A percentile compares a stretch with the other conserved stretches of the same genome.
These are phyloP conservation scores for Meripilus lineatus DNA, from an alignment of 1,284 basidiomycete species.

Conservation along the genomic window DNA sequence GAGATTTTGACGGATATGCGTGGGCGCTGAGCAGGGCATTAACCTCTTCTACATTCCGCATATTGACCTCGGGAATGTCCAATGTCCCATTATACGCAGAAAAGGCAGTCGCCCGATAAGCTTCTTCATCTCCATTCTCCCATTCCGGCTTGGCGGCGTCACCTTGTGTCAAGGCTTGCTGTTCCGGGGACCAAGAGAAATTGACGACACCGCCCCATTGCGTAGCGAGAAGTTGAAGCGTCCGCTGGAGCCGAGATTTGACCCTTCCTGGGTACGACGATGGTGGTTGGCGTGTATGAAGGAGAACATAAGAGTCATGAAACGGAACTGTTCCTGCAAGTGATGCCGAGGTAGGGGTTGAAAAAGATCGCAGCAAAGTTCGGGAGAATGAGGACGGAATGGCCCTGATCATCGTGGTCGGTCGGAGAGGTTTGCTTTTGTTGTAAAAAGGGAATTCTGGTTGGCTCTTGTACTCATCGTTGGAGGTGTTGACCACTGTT, in stretches of 20 bases:
- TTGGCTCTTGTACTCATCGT: too few relatives aligned
- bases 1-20: slow-evolving; percentile 7
- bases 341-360: not conserved
- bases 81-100: slow-evolving; percentile 39
- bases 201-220: slow-evolving; percentile 55
- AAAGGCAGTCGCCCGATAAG: slow-evolving; percentile 45
- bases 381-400: too few relatives aligned
- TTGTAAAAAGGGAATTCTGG: too few relatives aligned
- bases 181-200: slow-evolving; percentile 44
- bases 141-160: too few relatives aligned
- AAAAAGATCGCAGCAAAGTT: too few relatives aligned
- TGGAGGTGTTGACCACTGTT: too few relatives aligned
- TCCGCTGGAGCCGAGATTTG: slow-evolving; percentile 46
- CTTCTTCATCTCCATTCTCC: slow-evolving; percentile 17
- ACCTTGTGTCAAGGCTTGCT: not conserved
- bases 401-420: too few relatives aligned
- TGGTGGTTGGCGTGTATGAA: slow-evolving; percentile 48
- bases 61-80: slow-evolving; percentile 41
- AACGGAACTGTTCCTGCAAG: slow-evolving; percentile 41
- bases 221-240: slow-evolving; percentile 38
- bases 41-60: slow-evolving; percentile 45
- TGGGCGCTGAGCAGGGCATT: slow-evolving; percentile 34
- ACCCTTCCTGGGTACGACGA: slow-evolving; percentile 44
- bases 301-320: slow-evolving; percentile 53
- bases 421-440: too few relatives aligned